Conservation (phyloP, 805 yeast species). For the Phaffomyces thermotolerans region DNA sequence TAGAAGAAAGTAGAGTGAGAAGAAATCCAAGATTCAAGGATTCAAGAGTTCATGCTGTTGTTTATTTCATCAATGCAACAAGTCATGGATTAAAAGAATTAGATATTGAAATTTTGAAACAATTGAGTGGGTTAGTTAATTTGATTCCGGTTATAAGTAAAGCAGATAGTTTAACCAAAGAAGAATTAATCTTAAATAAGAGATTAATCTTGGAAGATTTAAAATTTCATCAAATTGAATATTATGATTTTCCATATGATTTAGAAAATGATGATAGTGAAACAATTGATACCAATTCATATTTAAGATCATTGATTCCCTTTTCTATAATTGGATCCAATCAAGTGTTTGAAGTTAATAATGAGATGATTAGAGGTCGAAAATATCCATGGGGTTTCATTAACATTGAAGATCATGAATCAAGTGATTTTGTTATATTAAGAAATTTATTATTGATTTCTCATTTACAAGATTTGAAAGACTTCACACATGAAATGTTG, state of each 20-base stretch:
- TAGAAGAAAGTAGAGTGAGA: conserved; percentile 75
- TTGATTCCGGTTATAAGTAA: conserved; percentile 82
- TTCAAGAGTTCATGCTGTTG: conserved; percentile 69
- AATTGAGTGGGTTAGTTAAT: conserved; percentile 73
- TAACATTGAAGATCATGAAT: conserved; percentile 63
- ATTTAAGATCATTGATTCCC: conserved; percentile 56
- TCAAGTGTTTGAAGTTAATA: conserved; percentile 44
- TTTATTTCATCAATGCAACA: conserved; percentile 76
- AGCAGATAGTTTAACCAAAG: conserved; percentile 76
- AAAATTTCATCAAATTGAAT: conserved; percentile 59
- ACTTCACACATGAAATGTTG: conserved; percentile 76
- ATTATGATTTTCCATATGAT: conserved; percentile 66
- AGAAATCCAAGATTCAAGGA: conserved; percentile 83
- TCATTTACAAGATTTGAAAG: conserved; percentile 83
- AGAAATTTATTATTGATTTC: conserved; percentile 75
- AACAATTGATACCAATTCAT: conserved; percentile 57
- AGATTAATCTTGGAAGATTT: conserved; percentile 71
- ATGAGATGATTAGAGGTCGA: conserved; percentile 36
- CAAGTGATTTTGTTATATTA: conserved; percentile 73
- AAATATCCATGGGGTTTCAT: conserved; percentile 56
- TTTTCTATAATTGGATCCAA: conserved; percentile 67
- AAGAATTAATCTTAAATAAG: conserved; percentile 70
- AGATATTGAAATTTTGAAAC: conserved; percentile 73
- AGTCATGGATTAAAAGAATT: conserved; percentile 76
- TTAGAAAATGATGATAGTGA: conserved; percentile 49